Evolutionary conservation across 2,329 filamentous ascomycete genomes (phyloP), one percentile per base, ranked within the genome.

Genomic region (Apiospora aurea): DNA sequence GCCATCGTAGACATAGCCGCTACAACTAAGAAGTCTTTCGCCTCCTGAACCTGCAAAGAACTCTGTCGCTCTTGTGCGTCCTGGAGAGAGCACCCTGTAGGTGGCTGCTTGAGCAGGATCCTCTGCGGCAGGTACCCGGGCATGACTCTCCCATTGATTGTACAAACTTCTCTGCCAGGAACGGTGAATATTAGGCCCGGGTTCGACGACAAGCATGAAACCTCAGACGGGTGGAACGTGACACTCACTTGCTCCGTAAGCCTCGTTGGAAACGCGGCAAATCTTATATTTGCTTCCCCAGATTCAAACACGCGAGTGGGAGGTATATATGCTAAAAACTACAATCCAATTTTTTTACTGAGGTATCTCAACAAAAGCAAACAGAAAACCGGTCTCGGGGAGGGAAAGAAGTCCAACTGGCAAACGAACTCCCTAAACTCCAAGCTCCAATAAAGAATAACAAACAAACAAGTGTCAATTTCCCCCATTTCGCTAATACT

Each of bases 401-500:
- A 43, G 46, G 5, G 16, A 47, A 21, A 29, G 26, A 29, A 34
- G 21, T 14, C 16, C 53, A 10, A 21, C 16, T 18, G n/a, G 34
- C 49, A 61, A 61, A 29, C 26, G 16, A 18, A 57, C 53, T 57
- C 53, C 53, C 29, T 38, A 18, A 61, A 61, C 53, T 61, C 53
- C 53, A 38, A 34, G 29, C 26, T 38, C 16, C n/a, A 61, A 61
- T 7, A 38, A 6, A 38, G 5, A 38, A 38, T 61, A 10, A 61
- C 51, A 49, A 21, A n/a, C 21, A 47, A 47, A 5, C 44, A 16
- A 34, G 47, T 24, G n/a, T 6, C 24, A 7, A 49, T 49, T n/a
- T n/a, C 21, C 16, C 51, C 51, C 13, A 13, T 53, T 14, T 53
- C 49, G n/a, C 49, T 26, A 57, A 57, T 0, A 57, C 14, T 14